Percentiles rank a stretch among this genome's conserved stretches.
phyloP scores from a whole-genome alignment of 176 grass and related monocot genomes.

The Canna indica region DNA sequence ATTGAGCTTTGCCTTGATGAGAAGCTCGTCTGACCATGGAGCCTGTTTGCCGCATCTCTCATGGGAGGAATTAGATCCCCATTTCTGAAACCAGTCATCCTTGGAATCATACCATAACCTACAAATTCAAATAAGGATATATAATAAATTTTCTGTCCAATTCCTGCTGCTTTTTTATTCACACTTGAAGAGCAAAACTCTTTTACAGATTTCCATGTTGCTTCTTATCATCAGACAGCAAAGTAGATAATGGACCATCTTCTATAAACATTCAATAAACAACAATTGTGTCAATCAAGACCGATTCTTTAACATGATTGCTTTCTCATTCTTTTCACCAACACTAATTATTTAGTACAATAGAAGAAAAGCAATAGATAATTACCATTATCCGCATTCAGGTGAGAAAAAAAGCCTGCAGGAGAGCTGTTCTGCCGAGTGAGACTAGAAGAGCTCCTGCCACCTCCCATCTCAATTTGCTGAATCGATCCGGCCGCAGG shows the following conservation, averaged over 20 bases:
- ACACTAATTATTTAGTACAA: background rate
- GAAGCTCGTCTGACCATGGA: constrained; percentile 77
- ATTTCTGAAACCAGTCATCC: constrained; percentile 42
- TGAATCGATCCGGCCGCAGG: constrained; percentile 14
- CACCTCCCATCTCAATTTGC: constrained; percentile 15
- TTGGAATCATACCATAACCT: constrained; percentile 4
- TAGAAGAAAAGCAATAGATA: background rate
- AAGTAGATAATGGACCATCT: too few species aligned
- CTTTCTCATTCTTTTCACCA: background rate
- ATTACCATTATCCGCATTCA: constrained; percentile 57
- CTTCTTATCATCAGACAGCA: too few species aligned
- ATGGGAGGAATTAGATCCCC: constrained; percentile 9
- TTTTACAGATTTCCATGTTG: too few species aligned
- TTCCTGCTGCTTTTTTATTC: too few species aligned
- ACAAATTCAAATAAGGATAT: background rate
- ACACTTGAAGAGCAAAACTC: too few species aligned
- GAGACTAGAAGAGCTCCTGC: constrained; percentile 12
- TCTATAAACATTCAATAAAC: too few species aligned
- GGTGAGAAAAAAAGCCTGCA: constrained; percentile 65
- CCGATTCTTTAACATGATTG: background rate
- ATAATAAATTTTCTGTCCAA: too few species aligned
- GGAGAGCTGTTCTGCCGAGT: constrained; percentile 87
- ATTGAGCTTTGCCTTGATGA: constrained; percentile 82
- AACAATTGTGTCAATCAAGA: too few species aligned
- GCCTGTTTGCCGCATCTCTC: constrained; percentile 16